phyloP scores from a whole-genome alignment of 768 basidiomycete genomes.

The Dioszegia aurantiaca region DNA sequence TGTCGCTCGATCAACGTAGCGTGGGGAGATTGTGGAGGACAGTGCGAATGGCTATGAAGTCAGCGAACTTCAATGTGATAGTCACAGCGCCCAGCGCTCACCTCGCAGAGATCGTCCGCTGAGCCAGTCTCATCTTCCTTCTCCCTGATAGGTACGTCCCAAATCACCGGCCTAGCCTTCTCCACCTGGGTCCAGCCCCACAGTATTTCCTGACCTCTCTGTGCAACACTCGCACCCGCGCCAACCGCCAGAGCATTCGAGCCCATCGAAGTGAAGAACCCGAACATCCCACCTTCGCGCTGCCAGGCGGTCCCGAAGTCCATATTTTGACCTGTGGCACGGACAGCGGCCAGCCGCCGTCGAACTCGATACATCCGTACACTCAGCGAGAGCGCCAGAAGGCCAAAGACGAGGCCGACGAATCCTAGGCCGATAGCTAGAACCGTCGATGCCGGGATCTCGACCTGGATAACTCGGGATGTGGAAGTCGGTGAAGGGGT shows the following conservation, averaged over 20 bases:
- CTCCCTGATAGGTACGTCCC: constrained; percentile 15
- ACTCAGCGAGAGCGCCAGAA: not conserved
- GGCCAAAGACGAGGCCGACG: not conserved
- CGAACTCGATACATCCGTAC: constrained; percentile 1
- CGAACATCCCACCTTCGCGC: constrained; percentile 13
- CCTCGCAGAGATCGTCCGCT: constrained; percentile 1
- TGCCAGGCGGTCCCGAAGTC: constrained; percentile 9
- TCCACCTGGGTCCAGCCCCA: not conserved
- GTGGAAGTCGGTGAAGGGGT: not conserved
- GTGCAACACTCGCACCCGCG: not conserved
- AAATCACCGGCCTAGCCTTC: constrained; percentile 10
- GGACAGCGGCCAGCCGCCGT: not conserved
- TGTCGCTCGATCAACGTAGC: constrained; percentile 7
- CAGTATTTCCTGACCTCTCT: constrained; percentile 1
- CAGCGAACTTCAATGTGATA: not conserved
- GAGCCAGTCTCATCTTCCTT: not conserved
- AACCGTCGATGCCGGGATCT: constrained; percentile 20
- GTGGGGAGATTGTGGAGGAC: not conserved
- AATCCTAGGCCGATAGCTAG: constrained; percentile 24
- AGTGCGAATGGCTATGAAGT: constrained; percentile 10
- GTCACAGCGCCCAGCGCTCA: not conserved
- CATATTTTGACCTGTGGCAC: not conserved
- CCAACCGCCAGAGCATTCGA: not conserved
- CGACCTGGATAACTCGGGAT: constrained; percentile 5
- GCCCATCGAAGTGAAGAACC: not conserved